These are phyloP conservation scores for Striga asiatica DNA, from an alignment of 257 asterid genomes.

Conservation along the genomic window DNA sequence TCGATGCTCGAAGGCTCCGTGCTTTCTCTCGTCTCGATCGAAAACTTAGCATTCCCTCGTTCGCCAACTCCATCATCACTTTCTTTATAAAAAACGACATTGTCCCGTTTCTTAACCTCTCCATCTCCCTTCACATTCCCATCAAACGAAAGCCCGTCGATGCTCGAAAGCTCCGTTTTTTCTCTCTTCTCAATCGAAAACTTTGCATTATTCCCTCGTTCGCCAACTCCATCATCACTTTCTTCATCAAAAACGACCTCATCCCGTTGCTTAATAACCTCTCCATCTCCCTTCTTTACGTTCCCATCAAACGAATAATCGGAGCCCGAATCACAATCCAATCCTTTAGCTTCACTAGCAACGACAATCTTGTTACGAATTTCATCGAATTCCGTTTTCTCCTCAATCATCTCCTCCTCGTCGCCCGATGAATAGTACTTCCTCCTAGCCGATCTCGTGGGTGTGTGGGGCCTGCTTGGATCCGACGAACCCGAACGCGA, in stretches of 20 bases:
- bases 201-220: not conserved
- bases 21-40: conserved; percentile 8
- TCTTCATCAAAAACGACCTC: conserved; percentile 34
- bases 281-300: conserved; percentile 15
- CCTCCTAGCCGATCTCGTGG: too few species aligned
- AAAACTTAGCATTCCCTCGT: not conserved
- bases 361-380: too few species aligned
- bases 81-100: too few species aligned
- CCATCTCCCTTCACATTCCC: too few species aligned
- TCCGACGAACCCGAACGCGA: conserved; percentile 48
- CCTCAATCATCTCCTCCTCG: too few species aligned
- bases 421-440: too few species aligned
- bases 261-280: too few species aligned
- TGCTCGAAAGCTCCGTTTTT: conserved; percentile 20
- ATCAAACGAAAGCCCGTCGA: conserved; percentile 27
- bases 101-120: too few species aligned
- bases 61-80: not conserved
- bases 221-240: conserved; percentile 24
- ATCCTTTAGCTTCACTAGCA: too few species aligned
- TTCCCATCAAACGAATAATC: conserved; percentile 13
- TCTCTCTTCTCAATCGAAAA: conserved; percentile 10
- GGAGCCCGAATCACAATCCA: not conserved
- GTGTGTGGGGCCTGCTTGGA: conserved; percentile 20
- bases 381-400: too few species aligned
- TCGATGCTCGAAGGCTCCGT: conserved; percentile 23